These are phyloP conservation scores for Penicillium freii DNA, from an alignment of 2,329 filamentous ascomycete genomes.

Conservation along the genomic window DNA sequence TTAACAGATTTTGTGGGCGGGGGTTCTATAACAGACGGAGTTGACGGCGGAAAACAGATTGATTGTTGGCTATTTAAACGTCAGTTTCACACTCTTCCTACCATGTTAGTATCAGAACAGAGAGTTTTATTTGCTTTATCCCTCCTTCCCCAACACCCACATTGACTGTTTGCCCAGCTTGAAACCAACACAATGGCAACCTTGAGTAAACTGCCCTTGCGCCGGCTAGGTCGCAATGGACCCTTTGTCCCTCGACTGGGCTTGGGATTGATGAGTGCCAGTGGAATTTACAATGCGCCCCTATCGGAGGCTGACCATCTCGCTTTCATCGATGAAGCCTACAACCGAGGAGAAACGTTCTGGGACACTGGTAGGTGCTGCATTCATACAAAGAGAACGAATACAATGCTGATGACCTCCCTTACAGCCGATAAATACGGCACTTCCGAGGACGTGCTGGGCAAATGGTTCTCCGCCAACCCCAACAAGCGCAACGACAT, in stretches of 20 bases:
- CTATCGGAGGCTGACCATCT: conserved; percentile 45
- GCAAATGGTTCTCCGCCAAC: not conserved
- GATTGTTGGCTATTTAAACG: not conserved
- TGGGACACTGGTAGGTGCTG: conserved; percentile 42
- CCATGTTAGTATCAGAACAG: not conserved
- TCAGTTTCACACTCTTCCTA: not conserved
- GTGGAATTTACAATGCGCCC: conserved; percentile 30
- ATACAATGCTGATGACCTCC: not conserved
- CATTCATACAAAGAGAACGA: not conserved
- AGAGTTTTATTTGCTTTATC: not conserved
- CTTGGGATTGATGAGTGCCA: conserved; percentile 31
- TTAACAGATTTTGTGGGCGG: not conserved
- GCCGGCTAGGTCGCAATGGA: conserved; percentile 29
- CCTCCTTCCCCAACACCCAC: no score
- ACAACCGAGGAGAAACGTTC: conserved; percentile 44
- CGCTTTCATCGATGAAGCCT: conserved; percentile 46
- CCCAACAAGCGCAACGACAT: not conserved
- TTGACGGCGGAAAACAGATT: not conserved
- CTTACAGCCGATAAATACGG: conserved; percentile 41
- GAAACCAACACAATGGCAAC: not conserved
- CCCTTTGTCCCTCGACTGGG: conserved; percentile 30
- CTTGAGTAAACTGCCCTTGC: not conserved
- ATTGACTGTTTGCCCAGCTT: not conserved
- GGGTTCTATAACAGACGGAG: not conserved
- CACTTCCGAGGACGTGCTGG: conserved; percentile 41